These are phyloP conservation scores for Torulaspora gathmanii DNA, from an alignment of 805 yeast species.

Conservation along the genomic window DNA sequence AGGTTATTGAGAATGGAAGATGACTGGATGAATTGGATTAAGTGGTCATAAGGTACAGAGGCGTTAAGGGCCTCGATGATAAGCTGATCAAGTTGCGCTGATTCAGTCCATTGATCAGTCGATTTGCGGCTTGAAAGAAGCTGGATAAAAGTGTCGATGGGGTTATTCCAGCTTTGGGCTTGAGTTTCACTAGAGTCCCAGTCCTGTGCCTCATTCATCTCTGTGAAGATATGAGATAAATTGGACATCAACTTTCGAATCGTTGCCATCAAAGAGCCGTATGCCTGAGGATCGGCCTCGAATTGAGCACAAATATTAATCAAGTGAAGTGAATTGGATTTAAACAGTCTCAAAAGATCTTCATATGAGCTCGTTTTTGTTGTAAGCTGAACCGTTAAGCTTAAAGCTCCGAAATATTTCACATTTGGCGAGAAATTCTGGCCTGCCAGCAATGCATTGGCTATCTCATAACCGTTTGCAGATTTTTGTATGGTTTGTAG, in stretches of 20 bases:
- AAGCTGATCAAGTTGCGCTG: constrained; percentile 7
- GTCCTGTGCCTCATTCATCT: constrained; percentile 21
- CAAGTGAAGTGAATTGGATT: constrained; percentile 27
- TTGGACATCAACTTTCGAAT: constrained; percentile 37
- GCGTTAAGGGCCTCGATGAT: constrained; percentile 17
- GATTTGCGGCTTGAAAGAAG: constrained; percentile 16
- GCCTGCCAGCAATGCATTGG: constrained; percentile 25
- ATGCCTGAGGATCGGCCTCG: constrained; percentile 14
- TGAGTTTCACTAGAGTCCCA: constrained; percentile 6
- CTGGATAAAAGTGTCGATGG: constrained; percentile 30
- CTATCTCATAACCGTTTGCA: constrained; percentile 28
- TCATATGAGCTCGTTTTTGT: constrained; percentile 16
- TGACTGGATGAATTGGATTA: constrained; percentile 24
- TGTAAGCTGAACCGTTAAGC: constrained; percentile 34
- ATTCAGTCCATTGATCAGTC: constrained; percentile 17
- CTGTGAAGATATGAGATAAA: constrained; percentile 31
- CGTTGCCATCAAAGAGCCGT: constrained; percentile 17
- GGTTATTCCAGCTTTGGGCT: constrained; percentile 31
- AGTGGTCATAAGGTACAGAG: constrained; percentile 22
- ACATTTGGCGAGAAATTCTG: constrained; percentile 25
- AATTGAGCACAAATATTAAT: constrained; percentile 18
- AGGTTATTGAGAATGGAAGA: constrained; percentile 25
- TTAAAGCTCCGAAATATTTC: constrained; percentile 36
- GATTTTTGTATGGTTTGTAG: constrained; percentile 33
- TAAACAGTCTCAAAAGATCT: constrained; percentile 24